Conservation (phyloP, 169 alveolate species). For the Plasmodium malariae region DNA sequence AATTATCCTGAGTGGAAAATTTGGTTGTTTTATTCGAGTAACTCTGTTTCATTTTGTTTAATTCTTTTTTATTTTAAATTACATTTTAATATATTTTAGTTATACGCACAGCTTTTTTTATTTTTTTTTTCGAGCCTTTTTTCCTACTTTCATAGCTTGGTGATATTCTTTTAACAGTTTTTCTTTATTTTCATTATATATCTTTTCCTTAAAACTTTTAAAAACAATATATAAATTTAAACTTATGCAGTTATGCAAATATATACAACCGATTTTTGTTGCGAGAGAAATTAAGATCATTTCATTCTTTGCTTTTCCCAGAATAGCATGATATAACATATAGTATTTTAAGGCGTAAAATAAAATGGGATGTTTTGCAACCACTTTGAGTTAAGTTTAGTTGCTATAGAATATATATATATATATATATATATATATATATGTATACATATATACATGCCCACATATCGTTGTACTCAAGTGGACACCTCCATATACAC, state of each 20-base stretch:
- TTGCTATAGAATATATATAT: not conserved
- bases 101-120: too few species aligned
- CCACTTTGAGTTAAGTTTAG: too few species aligned
- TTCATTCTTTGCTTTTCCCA: too few species aligned
- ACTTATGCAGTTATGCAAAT: not conserved
- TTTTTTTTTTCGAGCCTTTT: conserved; percentile 7
- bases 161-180: conserved; percentile 53
- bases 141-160: conserved; percentile 48
- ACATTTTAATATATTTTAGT: too few species aligned
- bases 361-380: too few species aligned
- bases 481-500: not conserved
- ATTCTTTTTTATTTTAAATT: not conserved
- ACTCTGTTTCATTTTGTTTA: not conserved
- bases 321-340: too few species aligned
- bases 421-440: not conserved
- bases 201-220: conserved; percentile 62
- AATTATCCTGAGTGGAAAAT: conserved; percentile 30
- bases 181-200: conserved; percentile 54
- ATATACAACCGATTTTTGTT: too few species aligned
- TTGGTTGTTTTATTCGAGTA: not conserved
- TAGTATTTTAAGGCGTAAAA: too few species aligned
- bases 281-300: too few species aligned
- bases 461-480: not conserved
- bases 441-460: not conserved
- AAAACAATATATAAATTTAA: not conserved